phyloP scores from a whole-genome alignment of 768 basidiomycete genomes.

The Lentinula boryana region DNA sequence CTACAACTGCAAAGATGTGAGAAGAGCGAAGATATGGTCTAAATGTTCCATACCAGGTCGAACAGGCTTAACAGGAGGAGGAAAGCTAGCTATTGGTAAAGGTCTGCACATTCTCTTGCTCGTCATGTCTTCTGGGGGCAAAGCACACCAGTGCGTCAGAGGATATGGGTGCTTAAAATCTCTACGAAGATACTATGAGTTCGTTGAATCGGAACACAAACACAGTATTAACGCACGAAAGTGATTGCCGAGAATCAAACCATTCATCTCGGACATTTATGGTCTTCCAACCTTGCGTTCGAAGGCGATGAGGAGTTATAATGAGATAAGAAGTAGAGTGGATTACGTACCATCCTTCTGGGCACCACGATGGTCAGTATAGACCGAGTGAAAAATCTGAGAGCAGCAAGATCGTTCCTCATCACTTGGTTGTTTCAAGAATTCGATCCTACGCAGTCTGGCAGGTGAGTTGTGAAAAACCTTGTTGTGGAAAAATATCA shows the following conservation, averaged over 20 bases:
- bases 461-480: neutral
- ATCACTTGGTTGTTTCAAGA: neutral
- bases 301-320: neutral
- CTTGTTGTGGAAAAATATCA: neutral
- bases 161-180: neutral
- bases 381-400: neutral
- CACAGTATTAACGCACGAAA: neutral
- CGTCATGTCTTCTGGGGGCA: constrained; percentile 1
- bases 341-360: constrained; percentile 1
- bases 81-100: neutral
- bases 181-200: neutral
- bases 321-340: neutral
- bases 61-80: neutral
- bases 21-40: neutral
- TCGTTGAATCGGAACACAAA: neutral
- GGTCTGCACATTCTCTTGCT: constrained; percentile 2
- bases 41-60: neutral
- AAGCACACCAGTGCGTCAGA: neutral
- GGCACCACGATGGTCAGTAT: neutral
- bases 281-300: neutral
- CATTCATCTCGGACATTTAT: neutral
- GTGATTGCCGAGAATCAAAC: neutral
- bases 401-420: neutral
- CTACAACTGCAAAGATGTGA: neutral
- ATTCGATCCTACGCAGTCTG: neutral